Evolutionary conservation across 208 protist genomes (phyloP).

Genomic region (Crithidia fasciculata): DNA sequence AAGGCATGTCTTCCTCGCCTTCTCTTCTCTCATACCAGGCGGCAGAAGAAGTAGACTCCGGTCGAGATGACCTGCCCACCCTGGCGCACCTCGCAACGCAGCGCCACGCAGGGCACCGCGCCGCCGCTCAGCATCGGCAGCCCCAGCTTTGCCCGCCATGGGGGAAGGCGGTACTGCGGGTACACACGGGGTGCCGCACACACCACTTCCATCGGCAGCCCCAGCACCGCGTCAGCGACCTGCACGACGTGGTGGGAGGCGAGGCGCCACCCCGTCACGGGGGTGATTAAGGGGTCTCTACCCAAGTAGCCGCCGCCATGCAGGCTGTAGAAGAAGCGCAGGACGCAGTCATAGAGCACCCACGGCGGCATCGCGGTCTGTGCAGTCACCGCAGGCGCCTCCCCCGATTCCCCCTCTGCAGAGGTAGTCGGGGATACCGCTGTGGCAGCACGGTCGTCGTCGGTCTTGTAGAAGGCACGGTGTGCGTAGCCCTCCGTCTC

Average conservation of each 20-base stretch:
- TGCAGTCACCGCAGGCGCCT: background rate
- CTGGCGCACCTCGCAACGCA: constrained; percentile 80
- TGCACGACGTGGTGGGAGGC: constrained; percentile 60
- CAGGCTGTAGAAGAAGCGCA: constrained; percentile 51
- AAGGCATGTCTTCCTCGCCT: background rate
- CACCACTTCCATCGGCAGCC: constrained; percentile 57
- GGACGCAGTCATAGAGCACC: constrained; percentile 49
- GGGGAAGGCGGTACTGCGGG: constrained; percentile 60
- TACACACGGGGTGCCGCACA: constrained; percentile 59
- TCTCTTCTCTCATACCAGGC: background rate
- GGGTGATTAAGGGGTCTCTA: background rate
- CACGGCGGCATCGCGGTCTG: constrained; percentile 61
- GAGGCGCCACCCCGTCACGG: constrained; percentile 37
- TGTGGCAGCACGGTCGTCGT: background rate
- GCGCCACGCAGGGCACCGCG: constrained; percentile 45
- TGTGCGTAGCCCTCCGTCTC: constrained; percentile 37
- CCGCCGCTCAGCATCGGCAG: constrained; percentile 43
- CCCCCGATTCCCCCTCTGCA: background rate
- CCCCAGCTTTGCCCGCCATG: constrained; percentile 75
- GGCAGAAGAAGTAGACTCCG: constrained; percentile 65
- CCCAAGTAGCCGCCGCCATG: constrained; percentile 14
- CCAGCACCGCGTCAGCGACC: constrained; percentile 49
- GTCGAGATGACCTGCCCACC: constrained; percentile 34
- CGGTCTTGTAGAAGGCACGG: constrained; percentile 36
- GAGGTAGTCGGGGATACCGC: background rate